phyloP scores from a whole-genome alignment of 2,329 filamentous ascomycete genomes.

The Sclerotinia spermophila region DNA sequence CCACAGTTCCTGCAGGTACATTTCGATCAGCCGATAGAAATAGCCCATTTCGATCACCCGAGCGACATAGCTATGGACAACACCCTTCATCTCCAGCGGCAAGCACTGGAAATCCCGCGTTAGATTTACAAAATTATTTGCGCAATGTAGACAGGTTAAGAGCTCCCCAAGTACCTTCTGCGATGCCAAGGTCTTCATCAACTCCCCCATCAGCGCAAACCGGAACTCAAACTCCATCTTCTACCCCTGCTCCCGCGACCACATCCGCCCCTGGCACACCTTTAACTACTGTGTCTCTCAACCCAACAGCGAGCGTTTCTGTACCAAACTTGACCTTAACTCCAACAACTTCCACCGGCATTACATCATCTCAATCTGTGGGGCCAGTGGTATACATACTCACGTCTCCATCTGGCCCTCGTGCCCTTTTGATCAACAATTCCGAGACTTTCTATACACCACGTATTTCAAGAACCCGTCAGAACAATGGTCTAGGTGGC shows the following conservation, averaged over 20 bases:
- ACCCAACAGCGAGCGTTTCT: constrained; percentile 14
- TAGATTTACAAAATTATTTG: constrained; percentile 31
- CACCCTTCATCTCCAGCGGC: constrained; percentile 7
- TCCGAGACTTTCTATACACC: constrained; percentile 52
- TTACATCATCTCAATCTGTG: constrained; percentile 26
- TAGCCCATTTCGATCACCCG: constrained; percentile 17
- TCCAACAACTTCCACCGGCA: constrained; percentile 22
- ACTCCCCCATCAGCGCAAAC: constrained; percentile 13
- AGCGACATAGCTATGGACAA: constrained; percentile 23
- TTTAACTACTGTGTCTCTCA: background rate
- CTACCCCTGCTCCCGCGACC: constrained; percentile 6
- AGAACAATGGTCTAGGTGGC: constrained; percentile 1
- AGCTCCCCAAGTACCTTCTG: constrained; percentile 20
- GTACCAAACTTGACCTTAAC: constrained; percentile 1
- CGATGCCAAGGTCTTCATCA: constrained; percentile 26
- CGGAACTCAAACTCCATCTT: constrained; percentile 17
- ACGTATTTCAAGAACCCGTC: constrained; percentile 30
- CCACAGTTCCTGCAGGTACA: constrained; percentile 26
- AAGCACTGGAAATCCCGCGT: constrained; percentile 22
- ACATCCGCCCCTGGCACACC: constrained; percentile 8
- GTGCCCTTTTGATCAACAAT: constrained; percentile 54
- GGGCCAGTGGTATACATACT: constrained; percentile 57
- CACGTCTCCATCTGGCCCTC: constrained; percentile 57
- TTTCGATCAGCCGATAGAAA: constrained; percentile 22
- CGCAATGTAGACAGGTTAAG: constrained; percentile 30